Percentiles rank a stretch among this genome's conserved stretches.
Conservation (phyloP, 2,329 filamentous ascomycete species). For the Botrytis deweyae region DNA sequence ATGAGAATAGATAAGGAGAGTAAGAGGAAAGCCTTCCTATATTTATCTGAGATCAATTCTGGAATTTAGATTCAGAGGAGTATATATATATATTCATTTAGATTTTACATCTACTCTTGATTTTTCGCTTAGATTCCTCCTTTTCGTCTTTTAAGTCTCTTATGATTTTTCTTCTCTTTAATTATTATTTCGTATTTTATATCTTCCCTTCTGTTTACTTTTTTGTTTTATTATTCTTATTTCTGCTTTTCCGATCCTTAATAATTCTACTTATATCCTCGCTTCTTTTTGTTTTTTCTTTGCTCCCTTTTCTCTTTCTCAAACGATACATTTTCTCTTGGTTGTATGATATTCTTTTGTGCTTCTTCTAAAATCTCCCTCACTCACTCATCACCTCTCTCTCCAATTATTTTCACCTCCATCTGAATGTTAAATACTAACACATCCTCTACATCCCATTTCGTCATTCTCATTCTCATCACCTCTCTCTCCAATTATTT, state of each 20-base stretch:
- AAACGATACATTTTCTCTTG: fast-evolving
- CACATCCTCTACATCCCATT: neutral
- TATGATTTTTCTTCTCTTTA: neutral
- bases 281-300: neutral
- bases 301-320: neutral
- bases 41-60: no score
- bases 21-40: fast-evolving
- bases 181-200: neutral
- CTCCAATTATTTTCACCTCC: no score
- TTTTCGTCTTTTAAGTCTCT: neutral
- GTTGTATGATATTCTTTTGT: no score
- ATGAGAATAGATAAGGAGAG: neutral
- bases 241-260: neutral
- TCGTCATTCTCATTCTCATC: neutral
- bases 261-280: neutral
- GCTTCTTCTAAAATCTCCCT: neutral
- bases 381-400: fast-evolving
- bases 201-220: fast-evolving
- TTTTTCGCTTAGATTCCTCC: neutral
- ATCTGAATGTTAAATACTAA: no score
- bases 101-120: no score
- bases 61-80: no score
- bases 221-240: neutral
- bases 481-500: no score
- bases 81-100: no score